phyloP scores from a whole-genome alignment of 2,329 filamentous ascomycete species.

The Pseudonectria buxi region DNA sequence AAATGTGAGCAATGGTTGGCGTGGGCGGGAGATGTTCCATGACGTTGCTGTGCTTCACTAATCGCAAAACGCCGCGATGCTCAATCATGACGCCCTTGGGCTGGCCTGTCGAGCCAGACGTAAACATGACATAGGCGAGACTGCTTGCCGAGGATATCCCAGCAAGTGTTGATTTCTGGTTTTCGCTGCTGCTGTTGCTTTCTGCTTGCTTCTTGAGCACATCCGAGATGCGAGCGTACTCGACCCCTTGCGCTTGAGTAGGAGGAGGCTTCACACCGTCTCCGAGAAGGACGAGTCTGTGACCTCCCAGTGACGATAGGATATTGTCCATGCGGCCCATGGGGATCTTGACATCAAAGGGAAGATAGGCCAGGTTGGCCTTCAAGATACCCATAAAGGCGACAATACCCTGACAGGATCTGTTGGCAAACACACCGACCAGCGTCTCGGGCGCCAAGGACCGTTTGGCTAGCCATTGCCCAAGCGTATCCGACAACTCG shows the following conservation, averaged over 20 bases:
- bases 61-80: constrained; percentile 7
- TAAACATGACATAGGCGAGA: constrained; percentile 17
- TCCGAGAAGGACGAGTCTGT: constrained; percentile 5
- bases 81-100: constrained; percentile 19
- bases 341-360: constrained; percentile 10
- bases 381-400: constrained; percentile 12
- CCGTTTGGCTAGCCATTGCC: no score
- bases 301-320: constrained; percentile 1
- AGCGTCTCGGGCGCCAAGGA: constrained; percentile 1
- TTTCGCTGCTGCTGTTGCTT: neutral
- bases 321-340: constrained; percentile 6
- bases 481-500: no score
- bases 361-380: constrained; percentile 12
- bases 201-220: neutral
- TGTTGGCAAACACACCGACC: constrained; percentile 5
- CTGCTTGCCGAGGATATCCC: no score
- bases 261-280: neutral
- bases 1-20: constrained; percentile 5
- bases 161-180: no score
- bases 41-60: constrained; percentile 6
- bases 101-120: constrained; percentile 19
- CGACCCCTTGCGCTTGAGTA: neutral
- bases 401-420: constrained; percentile 7
- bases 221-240: neutral
- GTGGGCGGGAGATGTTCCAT: neutral